Evolutionary conservation across 1,284 basidiomycete species (phyloP).

Genomic region (Veloboletus limbatus): DNA sequence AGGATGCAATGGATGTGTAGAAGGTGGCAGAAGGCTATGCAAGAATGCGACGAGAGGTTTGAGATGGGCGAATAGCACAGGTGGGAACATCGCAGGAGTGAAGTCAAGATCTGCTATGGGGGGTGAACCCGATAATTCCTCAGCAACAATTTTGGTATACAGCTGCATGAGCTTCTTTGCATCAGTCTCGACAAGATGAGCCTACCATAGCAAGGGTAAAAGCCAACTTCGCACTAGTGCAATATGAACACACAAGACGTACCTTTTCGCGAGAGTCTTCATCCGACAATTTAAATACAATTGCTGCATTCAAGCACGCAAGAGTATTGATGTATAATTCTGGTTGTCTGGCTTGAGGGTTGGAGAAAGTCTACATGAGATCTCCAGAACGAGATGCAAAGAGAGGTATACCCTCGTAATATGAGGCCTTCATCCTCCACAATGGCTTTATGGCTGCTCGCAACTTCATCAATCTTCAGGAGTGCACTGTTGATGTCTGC

Average conservation of each 20-base stretch:
- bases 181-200: conserved; percentile 73
- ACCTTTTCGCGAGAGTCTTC: conserved; percentile 60
- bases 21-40: conserved; percentile 65
- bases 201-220: conserved; percentile 37
- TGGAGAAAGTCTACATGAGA: conserved; percentile 24
- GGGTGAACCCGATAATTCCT: conserved; percentile 69
- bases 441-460: conserved; percentile 71
- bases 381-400: neutral
- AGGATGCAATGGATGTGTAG: conserved; percentile 76
- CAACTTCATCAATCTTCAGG: conserved; percentile 72
- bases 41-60: conserved; percentile 64
- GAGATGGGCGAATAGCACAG: conserved; percentile 50
- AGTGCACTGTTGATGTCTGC: conserved; percentile 77
- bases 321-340: conserved; percentile 64
- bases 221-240: neutral
- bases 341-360: conserved; percentile 67
- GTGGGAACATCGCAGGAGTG: conserved; percentile 51
- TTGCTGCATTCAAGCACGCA: conserved; percentile 71
- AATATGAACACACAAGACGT: neutral
- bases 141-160: conserved; percentile 78
- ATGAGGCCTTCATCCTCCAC: conserved; percentile 75
- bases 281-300: conserved; percentile 70
- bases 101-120: conserved; percentile 58
- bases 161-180: conserved; percentile 75
- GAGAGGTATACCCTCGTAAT: conserved; percentile 55